Evolutionary conservation across 2,329 filamentous ascomycete species (phyloP).

Genomic region (Aspergillus tubingensis): DNA sequence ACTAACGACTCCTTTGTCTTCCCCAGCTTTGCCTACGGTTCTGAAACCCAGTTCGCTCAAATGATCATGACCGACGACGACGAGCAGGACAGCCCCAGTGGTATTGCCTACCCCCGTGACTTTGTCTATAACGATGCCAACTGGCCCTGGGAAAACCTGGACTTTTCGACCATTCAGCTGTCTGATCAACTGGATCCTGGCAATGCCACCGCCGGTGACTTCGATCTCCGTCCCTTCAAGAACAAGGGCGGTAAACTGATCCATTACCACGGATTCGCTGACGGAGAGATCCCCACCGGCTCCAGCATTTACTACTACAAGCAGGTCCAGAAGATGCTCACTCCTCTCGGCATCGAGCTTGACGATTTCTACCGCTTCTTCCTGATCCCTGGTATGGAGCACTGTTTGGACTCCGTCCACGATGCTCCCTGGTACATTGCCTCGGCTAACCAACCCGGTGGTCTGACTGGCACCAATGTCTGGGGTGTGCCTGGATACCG

Average conservation of each 20-base stretch:
- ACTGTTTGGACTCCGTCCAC: constrained; percentile 6
- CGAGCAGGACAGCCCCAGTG: not conserved
- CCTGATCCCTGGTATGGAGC: constrained; percentile 19
- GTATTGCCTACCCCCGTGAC: constrained; percentile 10
- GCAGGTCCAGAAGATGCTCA: not conserved
- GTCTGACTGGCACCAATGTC: not conserved
- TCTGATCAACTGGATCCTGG: constrained; percentile 10
- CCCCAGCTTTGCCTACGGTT: constrained; percentile 14
- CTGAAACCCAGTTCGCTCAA: constrained; percentile 6
- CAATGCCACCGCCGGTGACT: constrained; percentile 14
- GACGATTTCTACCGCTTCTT: constrained; percentile 22
- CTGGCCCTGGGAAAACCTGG: constrained; percentile 44
- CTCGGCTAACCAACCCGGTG: constrained; percentile 1
- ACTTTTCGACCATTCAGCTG: constrained; percentile 41
- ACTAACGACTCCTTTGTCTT: constrained; percentile 35
- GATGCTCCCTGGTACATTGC: constrained; percentile 11
- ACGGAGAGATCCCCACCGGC: constrained; percentile 7
- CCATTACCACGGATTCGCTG: constrained; percentile 20
- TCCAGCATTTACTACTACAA: constrained; percentile 20
- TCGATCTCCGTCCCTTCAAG: constrained; percentile 15
- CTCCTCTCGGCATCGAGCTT: constrained; percentile 6
- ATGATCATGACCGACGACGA: constrained; percentile 12
- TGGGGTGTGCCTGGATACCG: constrained; percentile 13
- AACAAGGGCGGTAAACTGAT: constrained; percentile 17
- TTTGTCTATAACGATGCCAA: constrained; percentile 41